Evolutionary conservation across 345 rosid species (phyloP), one percentile per base, ranked within the genome.

Genomic region (Trapa incisa): DNA sequence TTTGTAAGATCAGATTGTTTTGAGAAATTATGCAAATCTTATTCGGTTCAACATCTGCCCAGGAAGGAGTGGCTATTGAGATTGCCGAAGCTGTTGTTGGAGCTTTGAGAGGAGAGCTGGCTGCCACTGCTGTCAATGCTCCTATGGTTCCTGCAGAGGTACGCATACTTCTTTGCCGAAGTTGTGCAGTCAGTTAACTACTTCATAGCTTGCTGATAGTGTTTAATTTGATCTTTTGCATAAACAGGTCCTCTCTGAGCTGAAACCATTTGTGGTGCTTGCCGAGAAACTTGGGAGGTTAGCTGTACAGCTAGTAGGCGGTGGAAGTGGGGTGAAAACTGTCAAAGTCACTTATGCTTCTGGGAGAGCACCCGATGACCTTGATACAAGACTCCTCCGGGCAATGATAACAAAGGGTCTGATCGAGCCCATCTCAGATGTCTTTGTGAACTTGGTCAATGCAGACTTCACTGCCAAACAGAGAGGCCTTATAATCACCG

Each of bases 81-180:
- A 85, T 91, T 57, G 97, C 96, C 58, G 96, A 91, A 77, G 97
- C 91, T 77, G 96, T 91, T 73, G 86, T 85, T 70, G 96, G 96
- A 69, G 97, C 97, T 69, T 76, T 91, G 70, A 81, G 82, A 68
- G 97, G 97, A 41, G 92, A 91, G 82, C 91, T 91, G 68, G 97
- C 97, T 66, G 83, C 95, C 37, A 88, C 97, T 73, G 97, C 96
- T 15, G 96, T 90, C 76, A 90, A 90, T 79, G 97, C 97, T 33
- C 92, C 97, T 5, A 88, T 90, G 97, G 96, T 90, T 73, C 88
- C 97, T 71, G 96, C 97, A 57, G 91, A 89, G 91, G 96, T 84
- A 80, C 74, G 12, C 29, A 22, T 22, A 22, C 29, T 22, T 22
- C 29, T 22, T 22, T 22, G 29, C 29, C 29, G 29, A 22, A 22